These are phyloP conservation scores for Quercus wislizeni DNA, from an alignment of 306 rosid species.

Conservation along the genomic window DNA sequence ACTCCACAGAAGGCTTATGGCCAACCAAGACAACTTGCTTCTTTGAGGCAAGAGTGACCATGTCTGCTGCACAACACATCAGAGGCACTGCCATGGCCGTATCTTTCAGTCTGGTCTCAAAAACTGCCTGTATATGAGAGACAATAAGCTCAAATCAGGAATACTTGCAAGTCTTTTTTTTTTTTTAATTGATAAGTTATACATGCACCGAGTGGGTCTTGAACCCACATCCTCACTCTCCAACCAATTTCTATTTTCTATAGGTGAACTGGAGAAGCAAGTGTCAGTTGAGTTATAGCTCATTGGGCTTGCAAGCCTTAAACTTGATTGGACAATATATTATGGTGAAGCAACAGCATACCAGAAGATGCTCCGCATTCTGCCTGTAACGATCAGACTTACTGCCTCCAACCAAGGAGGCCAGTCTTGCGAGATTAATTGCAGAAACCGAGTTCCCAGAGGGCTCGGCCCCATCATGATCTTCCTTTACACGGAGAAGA, in stretches of 20 bases:
- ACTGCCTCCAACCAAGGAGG: constrained; percentile 67
- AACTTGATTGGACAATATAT: background rate
- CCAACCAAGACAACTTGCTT: constrained; percentile 87
- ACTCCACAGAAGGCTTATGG: constrained; percentile 42
- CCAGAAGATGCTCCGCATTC: constrained; percentile 89
- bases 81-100: constrained; percentile 93
- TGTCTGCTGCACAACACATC: constrained; percentile 90
- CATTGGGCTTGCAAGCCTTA: background rate
- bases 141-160: constrained; percentile 2
- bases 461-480: constrained; percentile 93
- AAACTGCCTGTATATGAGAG: constrained; percentile 67
- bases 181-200: no score
- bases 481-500: constrained; percentile 91
- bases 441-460: constrained; percentile 91
- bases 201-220: no score
- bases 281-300: no score
- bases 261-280: no score
- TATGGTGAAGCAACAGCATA: constrained; percentile 18
- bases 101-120: constrained; percentile 69
- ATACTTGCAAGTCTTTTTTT: background rate
- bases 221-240: no score
- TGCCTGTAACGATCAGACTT: constrained; percentile 58
- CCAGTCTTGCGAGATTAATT: constrained; percentile 71
- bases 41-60: constrained; percentile 55
- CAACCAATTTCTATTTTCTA: no score